These are phyloP conservation scores for Tetrahymena malaccensis DNA, from an alignment of 73 alveolate genomes.

Conservation along the genomic window DNA sequence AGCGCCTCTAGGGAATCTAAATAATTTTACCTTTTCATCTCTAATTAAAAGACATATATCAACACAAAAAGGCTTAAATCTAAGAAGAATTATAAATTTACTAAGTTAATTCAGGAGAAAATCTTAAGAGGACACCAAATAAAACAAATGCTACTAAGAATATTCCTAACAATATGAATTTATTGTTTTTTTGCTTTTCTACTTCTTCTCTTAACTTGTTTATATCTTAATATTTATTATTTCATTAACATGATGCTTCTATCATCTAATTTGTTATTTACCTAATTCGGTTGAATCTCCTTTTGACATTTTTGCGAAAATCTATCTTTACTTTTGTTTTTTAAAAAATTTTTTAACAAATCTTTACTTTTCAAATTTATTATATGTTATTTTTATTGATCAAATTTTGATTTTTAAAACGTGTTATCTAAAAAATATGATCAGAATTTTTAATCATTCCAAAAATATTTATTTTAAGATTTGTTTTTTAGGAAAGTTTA, in stretches of 20 bases:
- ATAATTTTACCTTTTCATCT: constrained; percentile 41
- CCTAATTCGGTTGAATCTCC: neutral
- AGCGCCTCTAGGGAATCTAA: constrained; percentile 57
- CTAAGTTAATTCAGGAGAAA: constrained; percentile 27
- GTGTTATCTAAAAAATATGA: neutral
- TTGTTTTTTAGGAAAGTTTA: neutral
- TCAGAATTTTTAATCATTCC: neutral
- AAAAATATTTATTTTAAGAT: neutral
- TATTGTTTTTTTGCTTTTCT: neutral
- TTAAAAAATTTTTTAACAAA: neutral
- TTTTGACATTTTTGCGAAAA: neutral
- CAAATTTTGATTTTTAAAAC: neutral
- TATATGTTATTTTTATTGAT: neutral
- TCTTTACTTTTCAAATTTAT: neutral
- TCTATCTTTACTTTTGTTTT: neutral
- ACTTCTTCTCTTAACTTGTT: neutral
- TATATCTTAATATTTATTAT: neutral
- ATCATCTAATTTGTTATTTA: neutral
- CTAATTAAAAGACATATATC: neutral
- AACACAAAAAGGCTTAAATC: neutral
- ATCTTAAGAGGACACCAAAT: neutral
- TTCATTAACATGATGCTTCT: neutral
- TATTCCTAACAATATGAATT: neutral
- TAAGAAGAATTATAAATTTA: neutral
- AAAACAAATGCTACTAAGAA: neutral